phyloP scores from a whole-genome alignment of 805 yeast species.

The Wickerhamiella occidentalis region DNA sequence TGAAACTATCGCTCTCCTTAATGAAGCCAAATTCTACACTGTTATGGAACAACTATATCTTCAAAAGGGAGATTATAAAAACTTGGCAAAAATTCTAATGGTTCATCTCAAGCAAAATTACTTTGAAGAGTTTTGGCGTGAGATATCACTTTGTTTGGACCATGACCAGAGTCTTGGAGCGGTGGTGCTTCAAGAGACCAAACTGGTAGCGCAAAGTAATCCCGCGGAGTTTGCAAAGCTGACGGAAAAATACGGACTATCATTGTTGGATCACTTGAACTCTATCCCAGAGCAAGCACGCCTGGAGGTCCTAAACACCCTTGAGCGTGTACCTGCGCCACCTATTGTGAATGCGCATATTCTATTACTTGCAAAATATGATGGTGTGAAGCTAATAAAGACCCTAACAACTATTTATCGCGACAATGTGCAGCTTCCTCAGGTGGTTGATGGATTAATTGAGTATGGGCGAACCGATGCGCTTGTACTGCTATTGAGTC shows the following conservation, averaged over 20 bases:
- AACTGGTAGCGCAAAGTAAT: not conserved
- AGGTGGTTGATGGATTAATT: slow-evolving; percentile 23
- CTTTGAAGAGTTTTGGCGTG: not conserved
- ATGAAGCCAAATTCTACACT: slow-evolving; percentile 42
- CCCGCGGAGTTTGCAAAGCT: slow-evolving; percentile 1
- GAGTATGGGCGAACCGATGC: slow-evolving; percentile 22
- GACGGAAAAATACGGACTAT: slow-evolving; percentile 5
- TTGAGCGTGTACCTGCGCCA: slow-evolving; percentile 5
- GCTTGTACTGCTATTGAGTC: slow-evolving; percentile 21
- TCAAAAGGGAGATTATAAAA: slow-evolving; percentile 8
- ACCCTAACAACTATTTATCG: slow-evolving; percentile 24
- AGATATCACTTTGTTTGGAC: not conserved
- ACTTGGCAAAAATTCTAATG: slow-evolving; percentile 6
- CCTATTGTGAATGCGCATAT: slow-evolving; percentile 13
- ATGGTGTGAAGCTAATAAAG: slow-evolving; percentile 16
- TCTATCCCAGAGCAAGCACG: not conserved
- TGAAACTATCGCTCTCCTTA: slow-evolving; percentile 38
- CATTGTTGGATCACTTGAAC: slow-evolving; percentile 1
- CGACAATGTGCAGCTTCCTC: slow-evolving; percentile 23
- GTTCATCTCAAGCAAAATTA: not conserved
- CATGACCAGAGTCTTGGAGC: not conserved
- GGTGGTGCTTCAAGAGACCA: not conserved
- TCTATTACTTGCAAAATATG: slow-evolving; percentile 8
- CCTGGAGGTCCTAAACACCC: not conserved
- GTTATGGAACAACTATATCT: slow-evolving; percentile 49